Evolutionary conservation across 805 yeast genomes (phyloP).

Genomic region (Brettanomyces custersianus): DNA sequence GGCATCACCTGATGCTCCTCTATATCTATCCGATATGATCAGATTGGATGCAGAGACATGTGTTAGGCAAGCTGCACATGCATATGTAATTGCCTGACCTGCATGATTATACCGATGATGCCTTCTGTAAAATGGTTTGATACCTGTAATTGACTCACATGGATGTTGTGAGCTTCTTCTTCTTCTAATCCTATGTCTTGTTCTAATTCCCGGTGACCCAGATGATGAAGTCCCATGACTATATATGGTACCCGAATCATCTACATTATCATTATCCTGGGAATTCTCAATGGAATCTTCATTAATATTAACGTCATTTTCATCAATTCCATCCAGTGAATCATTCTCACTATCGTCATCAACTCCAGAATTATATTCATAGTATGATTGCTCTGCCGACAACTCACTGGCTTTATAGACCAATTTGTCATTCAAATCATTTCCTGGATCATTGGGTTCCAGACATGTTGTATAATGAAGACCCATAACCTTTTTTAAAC

Average conservation of each 20-base stretch:
- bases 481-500: conserved; percentile 41
- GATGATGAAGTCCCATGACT: background rate
- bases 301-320: background rate
- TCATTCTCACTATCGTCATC: conserved; percentile 11
- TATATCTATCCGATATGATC: conserved; percentile 31
- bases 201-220: background rate
- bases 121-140: conserved; percentile 5
- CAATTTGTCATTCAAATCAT: conserved; percentile 8
- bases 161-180: too few species aligned
- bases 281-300: conserved; percentile 4
- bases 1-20: conserved; percentile 52
- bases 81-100: conserved; percentile 19
- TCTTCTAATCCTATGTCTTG: background rate
- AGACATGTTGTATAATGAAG: conserved; percentile 34
- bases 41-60: conserved; percentile 22
- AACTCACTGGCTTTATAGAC: conserved; percentile 7
- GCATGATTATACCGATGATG: conserved; percentile 11
- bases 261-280: conserved; percentile 4
- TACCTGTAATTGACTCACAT: background rate
- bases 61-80: conserved; percentile 22
- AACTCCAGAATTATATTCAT: conserved; percentile 5
- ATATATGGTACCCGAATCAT: background rate
- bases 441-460: conserved; percentile 20
- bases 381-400: conserved; percentile 8
- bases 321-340: conserved; percentile 4